phyloP scores from a whole-genome alignment of 1,139 yeast genomes.

The Pichia sp. region DNA sequence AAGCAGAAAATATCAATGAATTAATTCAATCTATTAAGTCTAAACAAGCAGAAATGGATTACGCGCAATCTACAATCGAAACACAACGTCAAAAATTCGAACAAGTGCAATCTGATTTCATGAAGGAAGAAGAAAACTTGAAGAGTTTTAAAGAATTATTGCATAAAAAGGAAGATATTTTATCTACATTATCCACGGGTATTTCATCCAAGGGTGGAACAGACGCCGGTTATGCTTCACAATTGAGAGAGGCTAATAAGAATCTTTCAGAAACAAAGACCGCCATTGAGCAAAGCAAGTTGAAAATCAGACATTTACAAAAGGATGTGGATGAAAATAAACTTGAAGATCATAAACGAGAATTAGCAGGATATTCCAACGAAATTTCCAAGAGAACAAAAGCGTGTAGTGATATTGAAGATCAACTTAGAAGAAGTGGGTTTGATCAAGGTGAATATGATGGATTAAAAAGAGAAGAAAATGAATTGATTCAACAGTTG shows the following conservation, averaged over 20 bases:
- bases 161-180: constrained; percentile 69
- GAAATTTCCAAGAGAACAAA: constrained; percentile 45
- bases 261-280: constrained; percentile 55
- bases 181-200: constrained; percentile 87
- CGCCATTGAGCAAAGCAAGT: constrained; percentile 55
- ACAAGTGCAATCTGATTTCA: constrained; percentile 38
- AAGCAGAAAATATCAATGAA: constrained; percentile 1
- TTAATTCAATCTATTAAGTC: constrained; percentile 1
- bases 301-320: constrained; percentile 57
- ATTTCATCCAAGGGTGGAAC: constrained; percentile 80
- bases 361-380: constrained; percentile 42
- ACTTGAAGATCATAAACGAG: constrained; percentile 58
- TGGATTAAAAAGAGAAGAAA: constrained; percentile 40
- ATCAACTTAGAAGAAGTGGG: constrained; percentile 53
- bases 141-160: constrained; percentile 47
- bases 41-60: constrained; percentile 21
- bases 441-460: constrained; percentile 52
- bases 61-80: constrained; percentile 20
- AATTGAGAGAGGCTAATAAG: constrained; percentile 64
- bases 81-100: constrained; percentile 27
- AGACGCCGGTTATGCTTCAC: constrained; percentile 79
- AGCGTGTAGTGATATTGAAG: constrained; percentile 37
- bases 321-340: constrained; percentile 53
- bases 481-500: constrained; percentile 36
- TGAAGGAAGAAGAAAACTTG: constrained; percentile 43